phyloP scores from a whole-genome alignment of 2,329 filamentous ascomycete species.

The Xylaria sp. region DNA sequence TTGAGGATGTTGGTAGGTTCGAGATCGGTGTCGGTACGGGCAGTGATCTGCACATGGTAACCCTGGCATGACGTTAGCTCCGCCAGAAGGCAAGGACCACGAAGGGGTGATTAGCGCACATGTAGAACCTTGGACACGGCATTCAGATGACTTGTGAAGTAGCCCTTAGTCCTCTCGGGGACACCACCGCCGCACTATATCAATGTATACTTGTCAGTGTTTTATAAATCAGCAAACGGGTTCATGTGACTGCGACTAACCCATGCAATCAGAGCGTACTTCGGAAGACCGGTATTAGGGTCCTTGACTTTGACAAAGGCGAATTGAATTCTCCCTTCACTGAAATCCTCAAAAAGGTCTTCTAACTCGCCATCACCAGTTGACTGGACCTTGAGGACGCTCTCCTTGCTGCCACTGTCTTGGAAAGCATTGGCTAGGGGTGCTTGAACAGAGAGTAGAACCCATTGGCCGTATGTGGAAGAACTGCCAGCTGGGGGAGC shows the following conservation, averaged over 20 bases:
- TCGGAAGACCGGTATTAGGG: slow-evolving; percentile 87
- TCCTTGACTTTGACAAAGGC: slow-evolving; percentile 97
- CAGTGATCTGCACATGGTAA: slow-evolving; percentile 97
- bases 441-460: slow-evolving; percentile 90
- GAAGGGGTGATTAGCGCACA: slow-evolving; percentile 42
- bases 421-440: slow-evolving; percentile 95
- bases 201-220: slow-evolving; percentile 30
- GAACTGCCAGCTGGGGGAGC: slow-evolving; percentile 67
- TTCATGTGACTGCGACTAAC: slow-evolving; percentile 53
- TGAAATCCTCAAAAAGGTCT: slow-evolving; percentile 95
- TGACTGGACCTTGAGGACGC: slow-evolving; percentile 91
- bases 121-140: slow-evolving; percentile 92
- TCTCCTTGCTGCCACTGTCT: slow-evolving; percentile 86
- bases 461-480: slow-evolving; percentile 90
- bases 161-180: slow-evolving; percentile 97
- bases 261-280: slow-evolving; percentile 94
- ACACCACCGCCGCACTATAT: slow-evolving; percentile 88
- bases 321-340: slow-evolving; percentile 95
- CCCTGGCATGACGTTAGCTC: slow-evolving; percentile 61
- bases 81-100: slow-evolving; percentile 18
- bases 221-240: slow-evolving; percentile 7
- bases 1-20: slow-evolving; percentile 88
- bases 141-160: slow-evolving; percentile 94
- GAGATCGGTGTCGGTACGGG: slow-evolving; percentile 89
- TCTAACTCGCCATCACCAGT: slow-evolving; percentile 93